These are phyloP conservation scores for Saccharomycopsis sp. DNA, from an alignment of 805 yeast species.

Conservation along the genomic window DNA sequence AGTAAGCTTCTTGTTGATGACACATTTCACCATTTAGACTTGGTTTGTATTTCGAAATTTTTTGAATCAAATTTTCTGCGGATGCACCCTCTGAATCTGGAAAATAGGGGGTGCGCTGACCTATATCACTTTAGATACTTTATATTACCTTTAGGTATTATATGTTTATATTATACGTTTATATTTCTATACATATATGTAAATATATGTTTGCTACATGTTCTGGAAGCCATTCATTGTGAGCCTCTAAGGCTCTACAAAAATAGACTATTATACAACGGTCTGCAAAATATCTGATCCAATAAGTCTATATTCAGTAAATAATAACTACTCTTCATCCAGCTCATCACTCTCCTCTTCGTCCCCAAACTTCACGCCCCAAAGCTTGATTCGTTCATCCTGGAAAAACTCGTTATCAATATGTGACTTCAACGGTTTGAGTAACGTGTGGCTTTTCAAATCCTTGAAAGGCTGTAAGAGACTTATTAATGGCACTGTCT, in stretches of 20 bases:
- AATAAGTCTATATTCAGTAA: no score
- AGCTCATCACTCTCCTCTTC: slow-evolving; percentile 24
- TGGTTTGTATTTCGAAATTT: background rate
- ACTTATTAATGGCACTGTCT: slow-evolving; percentile 43
- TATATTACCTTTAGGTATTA: no score
- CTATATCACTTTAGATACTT: no score
- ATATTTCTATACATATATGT: no score
- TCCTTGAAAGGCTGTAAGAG: slow-evolving; percentile 48
- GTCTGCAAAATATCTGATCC: no score
- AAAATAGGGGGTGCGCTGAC: background rate
- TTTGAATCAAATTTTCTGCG: background rate
- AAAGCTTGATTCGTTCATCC: slow-evolving; percentile 55
- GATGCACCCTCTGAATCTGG: background rate
- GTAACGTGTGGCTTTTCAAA: slow-evolving; percentile 41
- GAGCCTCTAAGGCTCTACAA: no score
- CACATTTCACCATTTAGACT: background rate
- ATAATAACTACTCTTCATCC: background rate
- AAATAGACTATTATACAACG: no score
- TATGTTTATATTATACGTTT: no score
- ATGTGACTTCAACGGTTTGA: slow-evolving; percentile 60
- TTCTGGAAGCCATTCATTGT: no score
- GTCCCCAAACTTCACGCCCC: slow-evolving; percentile 46
- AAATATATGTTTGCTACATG: no score
- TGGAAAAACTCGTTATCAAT: slow-evolving; percentile 58
- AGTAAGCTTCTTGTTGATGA: background rate